Base-by-base conservation (phyloP, 2,329 filamentous ascomycete genomes). In the Colletotrichum tropicicola region DNA sequence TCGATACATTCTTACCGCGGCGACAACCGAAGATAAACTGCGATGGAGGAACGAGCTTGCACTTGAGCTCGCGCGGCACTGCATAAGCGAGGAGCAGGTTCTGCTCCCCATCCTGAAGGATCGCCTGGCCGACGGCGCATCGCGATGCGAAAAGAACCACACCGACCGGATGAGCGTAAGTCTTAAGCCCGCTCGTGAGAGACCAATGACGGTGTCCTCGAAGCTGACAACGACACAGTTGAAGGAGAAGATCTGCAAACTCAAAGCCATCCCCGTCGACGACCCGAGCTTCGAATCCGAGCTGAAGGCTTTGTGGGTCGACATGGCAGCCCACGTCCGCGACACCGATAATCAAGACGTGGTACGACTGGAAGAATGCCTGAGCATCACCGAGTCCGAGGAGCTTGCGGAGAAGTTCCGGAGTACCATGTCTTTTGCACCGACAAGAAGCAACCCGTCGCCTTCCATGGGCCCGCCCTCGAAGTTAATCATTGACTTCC, bases 31-130 rank as follows among this genome's bases (percentile, higher is more conserved):
- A 2, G 63, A 66, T 8, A 64, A 63, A 15, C n/a, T 59, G 19
- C 35, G 39, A 3, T 66, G 63, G 63, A 58, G 59, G 9, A 59
- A 59, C 9, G 63, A 63, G 17, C 43, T 66, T 8, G 59, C 52
- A 1, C 59, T 66, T 4, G 63, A 66, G 25, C 63, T 66, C 6
- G 63, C 63, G n/a, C n/a, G 63, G 13, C 63, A 66, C 21, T 66
- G 63, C 21, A 49, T 64, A 17, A 64, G 59, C 21, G 63, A 66
- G 17, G 59, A 64, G 23, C 47, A 59, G 35, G 30, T 66, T 3
- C 41, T 66, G n/a, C 45, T 64, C 4, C 63, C 63, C 2, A 25
- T 21, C 9, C 53, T 66, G 10, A 53, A 25, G 19, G 52, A 58
- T 8, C 52, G 41, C 6, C 28, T 66, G 19, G 15, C 30, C 3